Conservation (phyloP, 345 rosid genomes). For the Schrenkiella parvula region DNA sequence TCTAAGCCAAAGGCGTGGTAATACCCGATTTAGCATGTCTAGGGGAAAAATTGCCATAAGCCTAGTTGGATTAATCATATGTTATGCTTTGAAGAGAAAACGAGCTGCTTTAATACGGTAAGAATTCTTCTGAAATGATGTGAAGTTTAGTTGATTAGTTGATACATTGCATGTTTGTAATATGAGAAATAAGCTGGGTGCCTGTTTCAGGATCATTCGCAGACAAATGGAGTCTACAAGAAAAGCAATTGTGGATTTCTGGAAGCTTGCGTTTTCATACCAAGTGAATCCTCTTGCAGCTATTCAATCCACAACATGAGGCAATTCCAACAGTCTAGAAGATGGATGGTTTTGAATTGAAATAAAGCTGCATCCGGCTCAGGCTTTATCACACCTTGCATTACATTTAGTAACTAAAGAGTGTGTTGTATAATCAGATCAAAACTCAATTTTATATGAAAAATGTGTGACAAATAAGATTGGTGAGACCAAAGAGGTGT, state of each 20-base stretch:
- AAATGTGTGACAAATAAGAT: no score
- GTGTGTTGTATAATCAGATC: background rate
- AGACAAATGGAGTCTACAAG: conserved; percentile 42
- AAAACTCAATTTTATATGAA: no score
- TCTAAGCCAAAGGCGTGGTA: conserved; percentile 55
- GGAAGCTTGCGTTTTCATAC: conserved; percentile 89
- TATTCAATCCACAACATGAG: conserved; percentile 49
- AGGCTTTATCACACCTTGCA: background rate
- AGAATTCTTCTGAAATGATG: conserved; percentile 11
- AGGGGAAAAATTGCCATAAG: conserved; percentile 57
- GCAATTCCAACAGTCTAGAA: conserved; percentile 1
- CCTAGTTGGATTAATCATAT: conserved; percentile 47
- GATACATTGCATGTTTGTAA: background rate
- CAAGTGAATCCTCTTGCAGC: conserved; percentile 94
- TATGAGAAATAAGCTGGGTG: background rate
- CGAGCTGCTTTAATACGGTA: conserved; percentile 52
- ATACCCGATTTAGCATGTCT: conserved; percentile 37
- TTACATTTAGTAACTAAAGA: background rate
- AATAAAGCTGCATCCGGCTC: background rate
- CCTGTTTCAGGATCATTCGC: conserved; percentile 44
- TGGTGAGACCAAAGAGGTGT: no score
- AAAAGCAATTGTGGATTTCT: conserved; percentile 66
- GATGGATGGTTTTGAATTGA: conserved; percentile 2
- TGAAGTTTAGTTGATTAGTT: background rate
- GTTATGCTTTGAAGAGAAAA: conserved; percentile 49